Evolutionary conservation across 495 filamentous ascomycete genomes (phyloP), one percentile per base, ranked within the genome.

Genomic region (Neurospora sublineolata): DNA sequence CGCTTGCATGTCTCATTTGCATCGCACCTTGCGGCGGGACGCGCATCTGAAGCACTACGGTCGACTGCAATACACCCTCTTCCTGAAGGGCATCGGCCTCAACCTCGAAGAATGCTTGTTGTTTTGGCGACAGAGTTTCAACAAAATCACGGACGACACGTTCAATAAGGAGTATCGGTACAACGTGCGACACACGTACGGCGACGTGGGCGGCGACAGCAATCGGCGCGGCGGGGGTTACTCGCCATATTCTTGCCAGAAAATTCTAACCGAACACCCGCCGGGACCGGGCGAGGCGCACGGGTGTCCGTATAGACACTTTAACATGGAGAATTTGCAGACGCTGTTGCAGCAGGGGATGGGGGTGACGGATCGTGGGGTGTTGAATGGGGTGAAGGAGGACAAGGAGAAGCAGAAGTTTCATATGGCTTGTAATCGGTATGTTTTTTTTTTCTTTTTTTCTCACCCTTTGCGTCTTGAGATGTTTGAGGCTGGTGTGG

Each of bases 151-250:
- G 1, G 95, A 97, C 75, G 96, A 98, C 79, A 88, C 86, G 20
- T 97, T 96, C 87, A 94, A 94, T 77, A 97, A 97, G 71, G 92
- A 97, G 76, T 97, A 98, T 83, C 89, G 92, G 46, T 99, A 99
- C 85, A 98, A 98, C 79, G 86, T 97, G 73, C 92, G 94, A 7
- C 94, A 98, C 85, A 81, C 86, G 7, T 99, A 98, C 82, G 94
- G 94, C 71, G 94, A 97, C 76, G 94, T 97, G 0, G 96, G 96
- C 71, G 94, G 97, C 68, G 95, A 98, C 82, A 86, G 89, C 27
- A 96, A 94, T 77, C 86, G 94, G 36, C 88, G 94, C 37, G 90
- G 92, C 40, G 87, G 90, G 44, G 94, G 95, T 68, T 97, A 97
- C 77, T 90, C 89, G 58, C 94, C 96, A 0, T 93, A 92, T 75